Percentiles rank a stretch among this genome's conserved stretches.
These are phyloP conservation scores for Filobasidium uniguttulatum DNA, from an alignment of 1,284 basidiomycete species.

Conservation along the genomic window DNA sequence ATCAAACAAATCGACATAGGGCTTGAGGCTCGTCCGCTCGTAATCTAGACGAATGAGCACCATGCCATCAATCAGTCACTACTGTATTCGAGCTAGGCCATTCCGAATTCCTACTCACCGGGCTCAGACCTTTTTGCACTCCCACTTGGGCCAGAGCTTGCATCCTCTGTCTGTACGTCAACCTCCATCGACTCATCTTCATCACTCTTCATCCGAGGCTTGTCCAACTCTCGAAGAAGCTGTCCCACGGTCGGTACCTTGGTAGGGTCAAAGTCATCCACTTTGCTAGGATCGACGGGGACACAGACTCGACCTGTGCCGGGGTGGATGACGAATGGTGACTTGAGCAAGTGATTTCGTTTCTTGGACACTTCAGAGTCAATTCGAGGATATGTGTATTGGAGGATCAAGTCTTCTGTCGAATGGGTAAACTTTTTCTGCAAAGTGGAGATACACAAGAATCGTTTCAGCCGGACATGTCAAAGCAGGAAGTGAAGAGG, in stretches of 20 bases:
- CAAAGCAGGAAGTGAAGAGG: not conserved
- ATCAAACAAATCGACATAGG: constrained; percentile 83
- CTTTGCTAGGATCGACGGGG: constrained; percentile 62
- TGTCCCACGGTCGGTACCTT: constrained; percentile 73
- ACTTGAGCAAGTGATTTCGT: constrained; percentile 93
- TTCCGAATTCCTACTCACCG: constrained; percentile 32
- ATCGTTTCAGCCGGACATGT: not conserved
- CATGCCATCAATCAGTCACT: constrained; percentile 16
- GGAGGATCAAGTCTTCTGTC: constrained; percentile 75
- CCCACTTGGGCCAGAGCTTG: no score
- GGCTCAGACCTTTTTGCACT: constrained; percentile 37
- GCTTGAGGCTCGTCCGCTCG: constrained; percentile 50
- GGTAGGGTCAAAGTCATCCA: constrained; percentile 78
- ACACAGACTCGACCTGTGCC: constrained; percentile 87
- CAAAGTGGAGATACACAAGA: not conserved
- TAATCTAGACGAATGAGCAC: constrained; percentile 28
- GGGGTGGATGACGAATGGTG: constrained; percentile 93
- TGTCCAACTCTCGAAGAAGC: constrained; percentile 57
- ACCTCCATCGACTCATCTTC: constrained; percentile 29
- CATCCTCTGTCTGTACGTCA: constrained; percentile 22
- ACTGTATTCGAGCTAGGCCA: constrained; percentile 1
- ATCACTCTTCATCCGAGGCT: constrained; percentile 37
- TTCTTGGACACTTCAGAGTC: constrained; percentile 97
- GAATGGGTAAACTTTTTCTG: constrained; percentile 36
- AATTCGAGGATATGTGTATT: constrained; percentile 92